Evolutionary conservation across 1,284 basidiomycete species (phyloP).

Genomic region (Boletus subluridellus): DNA sequence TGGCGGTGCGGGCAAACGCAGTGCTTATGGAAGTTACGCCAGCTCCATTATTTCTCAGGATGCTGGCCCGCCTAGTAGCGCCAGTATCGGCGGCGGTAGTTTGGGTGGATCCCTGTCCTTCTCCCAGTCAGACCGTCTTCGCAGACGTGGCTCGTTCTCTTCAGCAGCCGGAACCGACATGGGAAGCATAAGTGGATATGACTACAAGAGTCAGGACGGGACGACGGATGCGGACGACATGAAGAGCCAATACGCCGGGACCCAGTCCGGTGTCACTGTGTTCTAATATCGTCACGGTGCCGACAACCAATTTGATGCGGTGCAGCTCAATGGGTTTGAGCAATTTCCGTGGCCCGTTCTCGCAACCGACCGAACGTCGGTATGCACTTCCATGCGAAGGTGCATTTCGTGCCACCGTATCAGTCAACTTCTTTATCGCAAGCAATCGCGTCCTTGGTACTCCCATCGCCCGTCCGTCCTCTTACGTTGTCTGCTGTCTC

Average conservation of each 20-base stretch:
- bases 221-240: conserved; percentile 73
- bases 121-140: conserved; percentile 74
- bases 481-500: not conserved
- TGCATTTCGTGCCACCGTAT: conserved; percentile 7
- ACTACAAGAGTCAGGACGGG: conserved; percentile 85
- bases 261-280: conserved; percentile 78
- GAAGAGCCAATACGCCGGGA: conserved; percentile 79
- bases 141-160: conserved; percentile 67
- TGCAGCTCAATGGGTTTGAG: conserved; percentile 14
- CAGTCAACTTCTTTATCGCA: conserved; percentile 17
- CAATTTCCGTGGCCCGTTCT: conserved; percentile 8
- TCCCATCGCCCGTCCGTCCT: not conserved
- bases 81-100: conserved; percentile 48
- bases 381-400: conserved; percentile 9
- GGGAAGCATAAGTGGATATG: conserved; percentile 72
- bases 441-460: conserved; percentile 13
- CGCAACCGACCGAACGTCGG: conserved; percentile 10
- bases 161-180: conserved; percentile 72
- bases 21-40: conserved; percentile 80
- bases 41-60: conserved; percentile 91
- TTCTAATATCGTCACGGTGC: conserved; percentile 46
- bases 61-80: conserved; percentile 55
- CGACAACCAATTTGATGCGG: conserved; percentile 7
- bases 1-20: conserved; percentile 57
- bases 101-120: conserved; percentile 56